Evolutionary conservation across 305 asterid species (phyloP), one percentile per base, ranked within the genome.

Genomic region (Plantago coronopus): DNA sequence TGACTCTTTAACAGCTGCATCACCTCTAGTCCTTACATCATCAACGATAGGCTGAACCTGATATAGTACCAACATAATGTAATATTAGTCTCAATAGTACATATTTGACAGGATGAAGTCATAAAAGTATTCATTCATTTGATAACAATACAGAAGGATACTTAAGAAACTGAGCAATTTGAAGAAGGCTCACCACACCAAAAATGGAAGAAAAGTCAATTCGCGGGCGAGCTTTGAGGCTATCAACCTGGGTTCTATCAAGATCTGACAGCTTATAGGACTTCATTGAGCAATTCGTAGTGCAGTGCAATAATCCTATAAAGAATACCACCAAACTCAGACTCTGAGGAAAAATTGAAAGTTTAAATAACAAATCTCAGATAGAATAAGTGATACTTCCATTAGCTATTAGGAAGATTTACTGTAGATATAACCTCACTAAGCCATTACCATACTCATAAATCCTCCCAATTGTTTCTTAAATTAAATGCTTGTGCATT

Each of bases 11-110:
- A 93, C 94, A 57, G 99, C 97, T n/a, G 83, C 83, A 79, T 93
- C 97, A 38, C 99, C 99, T 79, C 89, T 78, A 54, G 61, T 72
- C 66, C 88, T 81, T 4, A 93, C 80, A 64, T 87, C 96, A 62
- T 93, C 96, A 67, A 93, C 95, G 75, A 93, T 93, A 66, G 97
- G 99, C 54, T 93, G 94, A 77, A 93, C 99, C 99, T 89, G 81
- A 75, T 46, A 55, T 56, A 58, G 44, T 21, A 56, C 16, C 27
- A 63, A 66, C 37, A 65, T 15, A 56, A 55, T 61, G 21, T 48
- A 57, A 22, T 55, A 42, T 37, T 48, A 62, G 43, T 27, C 43
- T 61, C 38, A 10, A 1, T 34, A 10, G 42, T 34, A 0, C 42
- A 34, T 5, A 34, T 38, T 38, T 38, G 16, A 38, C 44, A 38